Evolutionary conservation across 2,329 filamentous ascomycete genomes (phyloP).

Genomic region (Colletotrichum noveboracense): DNA sequence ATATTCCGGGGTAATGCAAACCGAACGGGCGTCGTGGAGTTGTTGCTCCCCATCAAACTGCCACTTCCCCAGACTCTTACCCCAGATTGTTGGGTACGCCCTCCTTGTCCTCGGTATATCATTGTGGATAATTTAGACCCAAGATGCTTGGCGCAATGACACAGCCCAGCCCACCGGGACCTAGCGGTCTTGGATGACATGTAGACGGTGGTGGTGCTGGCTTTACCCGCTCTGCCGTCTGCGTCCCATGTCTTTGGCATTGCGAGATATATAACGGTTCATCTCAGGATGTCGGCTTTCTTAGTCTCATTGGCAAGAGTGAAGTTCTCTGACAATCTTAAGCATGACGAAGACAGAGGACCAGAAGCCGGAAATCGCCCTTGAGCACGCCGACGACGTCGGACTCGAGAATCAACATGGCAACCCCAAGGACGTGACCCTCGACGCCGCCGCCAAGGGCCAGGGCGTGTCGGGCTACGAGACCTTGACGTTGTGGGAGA

Average conservation of each 20-base stretch:
- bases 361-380: neutral
- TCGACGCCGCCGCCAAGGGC: conserved; percentile 28
- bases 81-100: neutral
- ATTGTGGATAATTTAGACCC: neutral
- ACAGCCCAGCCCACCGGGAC: neutral
- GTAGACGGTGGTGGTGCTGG: neutral
- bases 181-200: neutral
- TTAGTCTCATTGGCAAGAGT: neutral
- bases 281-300: too few species aligned
- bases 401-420: neutral
- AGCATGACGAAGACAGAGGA: neutral
- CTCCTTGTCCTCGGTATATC: neutral
- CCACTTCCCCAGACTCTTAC: neutral
- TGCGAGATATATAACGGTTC: neutral
- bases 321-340: neutral
- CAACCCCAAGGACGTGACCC: neutral
- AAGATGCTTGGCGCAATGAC: neutral
- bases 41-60: neutral
- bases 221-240: neutral
- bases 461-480: conserved; percentile 32
- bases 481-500: conserved; percentile 30
- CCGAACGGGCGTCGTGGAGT: neutral
- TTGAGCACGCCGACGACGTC: neutral
- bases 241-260: neutral
- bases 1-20: neutral